A percentile compares a stretch with the other conserved stretches of the same genome.
Evolutionary conservation across 1,284 basidiomycete species (phyloP).

Genomic region (Ceratobasidium papillatum): DNA sequence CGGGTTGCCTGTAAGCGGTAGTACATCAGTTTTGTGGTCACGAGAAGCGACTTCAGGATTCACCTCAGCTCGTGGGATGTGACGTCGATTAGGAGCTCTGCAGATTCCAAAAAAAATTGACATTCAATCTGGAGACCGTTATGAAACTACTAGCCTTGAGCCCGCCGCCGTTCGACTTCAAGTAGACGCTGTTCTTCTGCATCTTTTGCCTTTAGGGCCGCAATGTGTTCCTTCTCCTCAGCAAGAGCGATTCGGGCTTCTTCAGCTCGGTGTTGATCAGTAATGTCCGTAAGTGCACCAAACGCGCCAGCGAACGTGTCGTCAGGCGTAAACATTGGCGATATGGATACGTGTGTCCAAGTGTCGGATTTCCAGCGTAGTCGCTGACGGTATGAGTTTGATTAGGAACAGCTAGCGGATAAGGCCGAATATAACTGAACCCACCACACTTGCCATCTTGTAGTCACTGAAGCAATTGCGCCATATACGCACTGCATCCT

Average conservation of each 20-base stretch:
- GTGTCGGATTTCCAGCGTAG: slow-evolving; percentile 23
- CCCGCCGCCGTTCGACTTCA: slow-evolving; percentile 48
- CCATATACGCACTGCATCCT: slow-evolving; percentile 23
- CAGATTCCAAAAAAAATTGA: background rate
- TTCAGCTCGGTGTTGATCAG: slow-evolving; percentile 48
- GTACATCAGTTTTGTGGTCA: background rate
- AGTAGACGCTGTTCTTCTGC: slow-evolving; percentile 25
- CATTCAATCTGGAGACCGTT: too few species aligned
- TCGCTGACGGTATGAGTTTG: background rate
- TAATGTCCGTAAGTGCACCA: slow-evolving; percentile 45
- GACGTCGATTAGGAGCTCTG: slow-evolving; percentile 49
- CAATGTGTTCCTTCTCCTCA: slow-evolving; percentile 48
- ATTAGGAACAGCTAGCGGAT: too few species aligned
- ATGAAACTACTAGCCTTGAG: slow-evolving; percentile 45
- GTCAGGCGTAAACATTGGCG: slow-evolving; percentile 21
- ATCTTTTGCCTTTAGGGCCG: slow-evolving; percentile 47
- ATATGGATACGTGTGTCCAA: slow-evolving; percentile 24
- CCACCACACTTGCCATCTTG: slow-evolving; percentile 6
- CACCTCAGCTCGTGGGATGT: slow-evolving; percentile 50
- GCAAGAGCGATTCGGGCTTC: slow-evolving; percentile 47
- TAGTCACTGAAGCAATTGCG: background rate
- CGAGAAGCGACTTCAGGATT: background rate
- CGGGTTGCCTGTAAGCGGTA: slow-evolving; percentile 46
- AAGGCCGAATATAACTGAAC: background rate
- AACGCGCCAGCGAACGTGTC: slow-evolving; percentile 21